These are phyloP conservation scores for Lachnellula suecica DNA, from an alignment of 2,329 filamentous ascomycete species.

Conservation along the genomic window DNA sequence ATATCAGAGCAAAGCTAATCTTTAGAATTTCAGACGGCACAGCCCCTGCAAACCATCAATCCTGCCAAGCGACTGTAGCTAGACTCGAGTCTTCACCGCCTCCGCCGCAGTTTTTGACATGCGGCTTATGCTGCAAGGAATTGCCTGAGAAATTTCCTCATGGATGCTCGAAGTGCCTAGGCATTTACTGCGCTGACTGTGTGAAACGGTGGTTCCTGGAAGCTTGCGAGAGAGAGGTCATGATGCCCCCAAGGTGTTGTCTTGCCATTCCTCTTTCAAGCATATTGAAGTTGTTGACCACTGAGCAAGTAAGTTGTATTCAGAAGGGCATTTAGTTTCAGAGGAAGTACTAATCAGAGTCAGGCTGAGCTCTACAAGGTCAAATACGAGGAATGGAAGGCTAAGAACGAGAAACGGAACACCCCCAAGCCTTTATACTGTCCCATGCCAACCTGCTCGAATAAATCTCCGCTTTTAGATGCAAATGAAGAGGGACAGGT, in stretches of 20 bases:
- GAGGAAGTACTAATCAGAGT: conserved; percentile 8
- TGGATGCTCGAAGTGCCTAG: conserved; percentile 9
- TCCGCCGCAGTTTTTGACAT: background rate
- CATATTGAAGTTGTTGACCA: conserved; percentile 34
- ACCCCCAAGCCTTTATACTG: conserved; percentile 47
- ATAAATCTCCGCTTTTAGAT: no score
- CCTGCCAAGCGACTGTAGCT: no score
- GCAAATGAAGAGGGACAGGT: no score
- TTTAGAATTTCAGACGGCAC: no score
- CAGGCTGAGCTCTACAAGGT: conserved; percentile 34
- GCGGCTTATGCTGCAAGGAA: no score
- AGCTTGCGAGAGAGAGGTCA: conserved; percentile 37
- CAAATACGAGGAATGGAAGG: conserved; percentile 47
- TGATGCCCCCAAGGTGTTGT: conserved; percentile 48
- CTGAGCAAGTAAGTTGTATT: conserved; percentile 29
- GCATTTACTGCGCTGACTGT: conserved; percentile 33
- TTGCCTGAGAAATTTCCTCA: conserved; percentile 5
- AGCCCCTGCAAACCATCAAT: no score
- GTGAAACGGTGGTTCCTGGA: conserved; percentile 40
- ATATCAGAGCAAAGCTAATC: no score
- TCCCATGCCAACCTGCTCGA: conserved; percentile 45
- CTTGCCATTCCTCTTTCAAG: conserved; percentile 41
- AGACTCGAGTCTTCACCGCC: background rate
- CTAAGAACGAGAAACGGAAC: conserved; percentile 47
- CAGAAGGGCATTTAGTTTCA: background rate